phyloP scores from a whole-genome alignment of 345 rosid species.

The Camelina hispida region DNA sequence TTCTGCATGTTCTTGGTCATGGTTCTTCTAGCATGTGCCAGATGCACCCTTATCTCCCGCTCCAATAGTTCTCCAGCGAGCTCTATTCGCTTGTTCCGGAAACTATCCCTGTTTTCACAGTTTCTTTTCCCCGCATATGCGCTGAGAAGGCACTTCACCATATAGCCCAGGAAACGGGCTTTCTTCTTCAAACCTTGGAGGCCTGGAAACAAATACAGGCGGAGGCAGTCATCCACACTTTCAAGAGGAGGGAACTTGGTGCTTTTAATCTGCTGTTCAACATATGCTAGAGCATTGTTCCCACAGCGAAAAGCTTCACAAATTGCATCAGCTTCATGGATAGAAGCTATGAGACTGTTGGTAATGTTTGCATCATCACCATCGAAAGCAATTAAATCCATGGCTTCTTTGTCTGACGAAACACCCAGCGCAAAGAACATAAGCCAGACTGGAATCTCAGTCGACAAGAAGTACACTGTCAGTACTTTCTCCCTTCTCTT shows the following conservation, averaged over 20 bases:
- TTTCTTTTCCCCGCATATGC: slow-evolving; percentile 75
- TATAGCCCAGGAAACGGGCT: slow-evolving; percentile 88
- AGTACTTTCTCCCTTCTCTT: slow-evolving; percentile 72
- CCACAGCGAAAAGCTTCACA: slow-evolving; percentile 58
- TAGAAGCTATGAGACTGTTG: slow-evolving; percentile 67
- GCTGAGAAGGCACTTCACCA: slow-evolving; percentile 81
- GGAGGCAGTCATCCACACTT: slow-evolving; percentile 61
- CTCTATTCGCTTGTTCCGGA: slow-evolving; percentile 88
- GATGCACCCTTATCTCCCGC: slow-evolving; percentile 79
- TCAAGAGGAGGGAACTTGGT: slow-evolving; percentile 83
- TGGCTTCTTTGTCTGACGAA: slow-evolving; percentile 69
- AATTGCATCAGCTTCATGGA: slow-evolving; percentile 69
- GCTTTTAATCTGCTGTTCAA: slow-evolving; percentile 47
- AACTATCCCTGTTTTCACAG: slow-evolving; percentile 81
- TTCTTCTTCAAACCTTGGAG: slow-evolving; percentile 63
- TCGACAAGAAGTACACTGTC: slow-evolving; percentile 74
- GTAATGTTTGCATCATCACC: slow-evolving; percentile 57
- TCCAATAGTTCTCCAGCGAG: slow-evolving; percentile 87
- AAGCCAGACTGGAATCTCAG: slow-evolving; percentile 79
- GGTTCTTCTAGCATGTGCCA: slow-evolving; percentile 69
- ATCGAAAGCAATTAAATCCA: slow-evolving; percentile 63
- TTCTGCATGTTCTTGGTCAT: slow-evolving; percentile 79
- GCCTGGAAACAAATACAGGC: slow-evolving; percentile 66
- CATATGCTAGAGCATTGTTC: slow-evolving; percentile 50
- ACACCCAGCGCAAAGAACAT: slow-evolving; percentile 87